A percentile compares a stretch with the other conserved stretches of the same genome.
Evolutionary conservation across 2,329 filamentous ascomycete genomes (phyloP).

Genomic region (Dothistroma pini): DNA sequence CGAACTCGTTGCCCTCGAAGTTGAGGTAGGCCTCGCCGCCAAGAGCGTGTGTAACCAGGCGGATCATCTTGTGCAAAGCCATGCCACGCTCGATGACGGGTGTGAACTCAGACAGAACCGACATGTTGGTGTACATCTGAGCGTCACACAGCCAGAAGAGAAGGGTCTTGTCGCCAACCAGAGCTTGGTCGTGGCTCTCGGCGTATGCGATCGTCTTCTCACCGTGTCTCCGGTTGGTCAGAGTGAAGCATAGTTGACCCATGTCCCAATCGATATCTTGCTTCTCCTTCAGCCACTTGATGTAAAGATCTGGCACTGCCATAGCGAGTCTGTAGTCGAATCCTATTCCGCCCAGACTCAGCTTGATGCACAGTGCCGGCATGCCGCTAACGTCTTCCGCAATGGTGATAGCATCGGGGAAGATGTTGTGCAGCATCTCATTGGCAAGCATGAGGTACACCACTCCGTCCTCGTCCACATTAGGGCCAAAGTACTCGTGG

Average conservation of each 20-base stretch:
- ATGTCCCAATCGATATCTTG: slow-evolving; percentile 91
- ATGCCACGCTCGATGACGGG: slow-evolving; percentile 86
- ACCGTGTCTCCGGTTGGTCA: slow-evolving; percentile 89
- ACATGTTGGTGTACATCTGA: slow-evolving; percentile 98
- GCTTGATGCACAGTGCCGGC: slow-evolving; percentile 87
- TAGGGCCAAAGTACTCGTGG: slow-evolving; percentile 91
- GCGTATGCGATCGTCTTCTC: slow-evolving; percentile 99
- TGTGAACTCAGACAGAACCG: slow-evolving; percentile 74
- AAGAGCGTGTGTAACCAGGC: slow-evolving; percentile 82
- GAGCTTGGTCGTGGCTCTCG: slow-evolving; percentile 96
- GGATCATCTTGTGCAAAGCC: slow-evolving; percentile 95
- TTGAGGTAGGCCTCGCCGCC: slow-evolving; percentile 97
- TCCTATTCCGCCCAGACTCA: slow-evolving; percentile 84
- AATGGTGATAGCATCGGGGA: slow-evolving; percentile 83
- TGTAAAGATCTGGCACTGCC: slow-evolving; percentile 98
- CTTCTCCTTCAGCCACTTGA: slow-evolving; percentile 95
- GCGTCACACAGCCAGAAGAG: slow-evolving; percentile 99
- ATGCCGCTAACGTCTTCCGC: slow-evolving; percentile 98
- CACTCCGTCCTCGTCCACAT: slow-evolving; percentile 88
- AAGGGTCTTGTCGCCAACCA: slow-evolving; percentile 93
- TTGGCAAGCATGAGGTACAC: slow-evolving; percentile 96
- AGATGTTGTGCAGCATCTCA: slow-evolving; percentile 88
- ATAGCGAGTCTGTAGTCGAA: slow-evolving; percentile 98
- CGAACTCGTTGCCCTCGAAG: slow-evolving; percentile 98
- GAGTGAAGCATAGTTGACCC: slow-evolving; percentile 73